Evolutionary conservation across 2,329 filamentous ascomycete species (phyloP), one percentile per base, ranked within the genome.

Genomic region (Beauveria bassiana): DNA sequence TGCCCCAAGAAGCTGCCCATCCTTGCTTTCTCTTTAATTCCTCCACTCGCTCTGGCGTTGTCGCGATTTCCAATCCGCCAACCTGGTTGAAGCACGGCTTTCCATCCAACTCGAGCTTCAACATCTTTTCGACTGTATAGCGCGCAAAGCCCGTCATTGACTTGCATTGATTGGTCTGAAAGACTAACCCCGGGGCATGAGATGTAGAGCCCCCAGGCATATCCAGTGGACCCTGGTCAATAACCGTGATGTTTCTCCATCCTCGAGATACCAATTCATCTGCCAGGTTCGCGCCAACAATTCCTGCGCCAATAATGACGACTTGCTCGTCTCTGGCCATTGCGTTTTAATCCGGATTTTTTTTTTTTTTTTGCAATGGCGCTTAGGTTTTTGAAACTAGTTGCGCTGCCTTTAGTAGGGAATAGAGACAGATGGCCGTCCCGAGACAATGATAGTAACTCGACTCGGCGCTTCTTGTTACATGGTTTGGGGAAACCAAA

Each of bases 191-290:
- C 0, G 85, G 85, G 5, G 85, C 85, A 65, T 87, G 85, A 7
- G 84, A 87, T 7, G 85, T 87, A 31, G 85, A 87, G 50, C 85
- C 85, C 28, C 85, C 85, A 0, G 85, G 85, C 78, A 87, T 81
- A 62, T 77, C 73, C 65, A 87, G 70, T 3, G 85, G 85, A 0
- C 85, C 85, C 70, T 87, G 85, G 65, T 87, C 85, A 64, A 87
- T 73, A 55, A 87, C 84, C 20, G 84, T 87, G 70, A 87, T 84
- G 69, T 86, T 72, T 59, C 70, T 79, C 84, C 85, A 87, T 75
- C 85, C 85, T 67, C 83, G 79, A 26, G 77, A 76, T 65, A 84
- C 77, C 67, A 87, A 78, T 76, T 87, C 85, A 66, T 87, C 85
- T 54, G 85, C 85, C 54, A 87, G 72, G 63, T 87, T 87, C 62